Base-by-base conservation (phyloP, 2,329 filamentous ascomycete species). In the Zalaria sp. region DNA sequence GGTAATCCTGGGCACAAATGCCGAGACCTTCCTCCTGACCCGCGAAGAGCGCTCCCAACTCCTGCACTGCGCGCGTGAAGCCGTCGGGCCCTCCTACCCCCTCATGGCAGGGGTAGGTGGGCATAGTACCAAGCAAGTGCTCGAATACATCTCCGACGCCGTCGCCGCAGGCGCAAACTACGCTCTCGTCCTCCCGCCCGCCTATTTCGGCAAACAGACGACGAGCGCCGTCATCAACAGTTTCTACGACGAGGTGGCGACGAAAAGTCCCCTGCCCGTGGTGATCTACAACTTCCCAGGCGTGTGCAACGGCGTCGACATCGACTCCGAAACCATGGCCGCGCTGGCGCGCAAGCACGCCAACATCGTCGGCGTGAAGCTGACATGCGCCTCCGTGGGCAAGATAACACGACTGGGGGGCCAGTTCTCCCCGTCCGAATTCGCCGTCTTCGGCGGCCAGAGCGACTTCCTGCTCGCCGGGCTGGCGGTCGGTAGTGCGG, bases 261-360 rank as follows among this genome's bases (percentile, higher is more conserved):
- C 70, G 39, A 68, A 68, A 2, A 75, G 70, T 11, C 69, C 73
- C 0, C 55, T 84, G 1, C 79, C 80, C 0, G 64, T 84, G 25
- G 60, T 84, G 34, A 76, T 85, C 44, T 83, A 83, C 66, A 83
- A 83, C 59, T 83, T 77, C 63, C 79, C 79, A 2, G 75, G 67
- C 4, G 78, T 81, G 3, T 80, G 74, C 52, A 79, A 79, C 47
- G 79, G 79, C 25, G 64, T 83, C 3, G 79, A 83, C 54, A 63
- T 83, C 25, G 78, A 81, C 56, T 79, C 76, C 2, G 77, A 75
- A 39, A 68, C 69, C 0, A 75, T 83, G 37, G 62, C 69, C 1
- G 57, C 57, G 25, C 65, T 81, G 25, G 75, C 73, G 2, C 57
- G 57, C 27, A 57, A 68, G 46, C 62, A 68, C 27, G 58, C 61